Evolutionary conservation across 352 stramenopile genomes (phyloP).

Genomic region (Globisporangium heterothallicum): DNA sequence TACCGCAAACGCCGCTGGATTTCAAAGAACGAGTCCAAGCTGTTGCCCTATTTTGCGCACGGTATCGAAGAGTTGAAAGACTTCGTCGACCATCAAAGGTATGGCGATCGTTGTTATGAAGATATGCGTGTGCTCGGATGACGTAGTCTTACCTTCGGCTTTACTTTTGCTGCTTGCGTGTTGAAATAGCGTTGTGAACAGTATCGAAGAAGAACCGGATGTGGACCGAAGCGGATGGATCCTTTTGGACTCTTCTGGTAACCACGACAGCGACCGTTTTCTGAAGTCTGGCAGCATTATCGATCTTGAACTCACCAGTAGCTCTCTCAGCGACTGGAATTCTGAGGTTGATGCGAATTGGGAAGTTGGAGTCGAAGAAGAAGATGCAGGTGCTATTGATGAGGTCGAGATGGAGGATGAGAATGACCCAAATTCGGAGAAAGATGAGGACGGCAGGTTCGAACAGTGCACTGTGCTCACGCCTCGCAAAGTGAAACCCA

Average conservation of each 20-base stretch:
- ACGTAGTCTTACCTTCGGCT: not conserved
- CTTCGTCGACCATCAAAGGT: conserved; percentile 50
- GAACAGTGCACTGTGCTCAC: not conserved
- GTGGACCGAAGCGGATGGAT: conserved; percentile 3
- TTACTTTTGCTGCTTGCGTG: not conserved
- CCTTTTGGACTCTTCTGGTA: not conserved
- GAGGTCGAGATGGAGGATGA: conserved; percentile 41
- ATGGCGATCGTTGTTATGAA: not conserved
- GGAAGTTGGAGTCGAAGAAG: conserved; percentile 9
- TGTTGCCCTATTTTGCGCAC: conserved; percentile 63
- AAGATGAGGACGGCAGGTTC: not conserved
- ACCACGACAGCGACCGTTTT: conserved; percentile 6
- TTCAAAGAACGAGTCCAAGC: conserved; percentile 47
- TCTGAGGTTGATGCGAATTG: conserved; percentile 2
- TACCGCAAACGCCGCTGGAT: conserved; percentile 53
- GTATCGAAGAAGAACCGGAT: not conserved
- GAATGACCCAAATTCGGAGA: conserved; percentile 12
- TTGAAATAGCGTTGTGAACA: conserved; percentile 11
- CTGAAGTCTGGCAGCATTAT: conserved; percentile 6
- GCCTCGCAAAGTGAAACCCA: conserved; percentile 6
- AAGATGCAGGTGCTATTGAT: not conserved
- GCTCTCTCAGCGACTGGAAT: conserved; percentile 9
- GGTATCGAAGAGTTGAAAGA: conserved; percentile 56
- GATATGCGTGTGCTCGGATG: not conserved
- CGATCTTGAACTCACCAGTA: conserved; percentile 12